These are phyloP conservation scores for Kwoniella bestiolae DNA, from an alignment of 768 basidiomycete genomes.

Conservation along the genomic window DNA sequence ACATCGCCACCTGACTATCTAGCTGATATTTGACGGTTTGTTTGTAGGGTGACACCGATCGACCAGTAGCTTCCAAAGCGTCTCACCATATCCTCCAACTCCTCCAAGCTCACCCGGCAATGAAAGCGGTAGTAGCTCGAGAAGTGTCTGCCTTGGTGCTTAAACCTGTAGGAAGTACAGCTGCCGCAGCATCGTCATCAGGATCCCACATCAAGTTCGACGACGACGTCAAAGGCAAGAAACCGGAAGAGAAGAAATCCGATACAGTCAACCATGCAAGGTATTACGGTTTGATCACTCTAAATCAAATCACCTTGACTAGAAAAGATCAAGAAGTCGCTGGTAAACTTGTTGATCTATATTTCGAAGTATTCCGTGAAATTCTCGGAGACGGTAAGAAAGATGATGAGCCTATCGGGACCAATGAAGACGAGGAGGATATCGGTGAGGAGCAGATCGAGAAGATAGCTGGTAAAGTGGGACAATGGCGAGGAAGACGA, in stretches of 20 bases:
- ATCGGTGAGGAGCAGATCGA: conserved; percentile 57
- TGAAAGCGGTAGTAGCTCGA: conserved; percentile 87
- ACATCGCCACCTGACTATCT: neutral
- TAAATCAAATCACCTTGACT: conserved; percentile 85
- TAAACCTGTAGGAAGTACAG: conserved; percentile 61
- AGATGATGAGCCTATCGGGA: conserved; percentile 28
- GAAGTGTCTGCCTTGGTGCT: conserved; percentile 82
- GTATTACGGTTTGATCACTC: conserved; percentile 91
- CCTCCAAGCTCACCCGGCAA: conserved; percentile 85
- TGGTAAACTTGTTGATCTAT: conserved; percentile 77
- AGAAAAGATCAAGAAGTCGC: conserved; percentile 73
- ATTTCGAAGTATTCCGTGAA: conserved; percentile 92
- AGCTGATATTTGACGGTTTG: neutral
- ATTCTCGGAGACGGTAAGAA: conserved; percentile 68
- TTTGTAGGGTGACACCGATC: conserved; percentile 81
- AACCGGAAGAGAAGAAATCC: conserved; percentile 49
- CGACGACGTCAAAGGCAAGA: conserved; percentile 47
- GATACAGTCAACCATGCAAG: conserved; percentile 67
- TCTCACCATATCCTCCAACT: conserved; percentile 88
- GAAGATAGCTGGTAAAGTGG: conserved; percentile 58
- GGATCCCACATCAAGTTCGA: conserved; percentile 60
- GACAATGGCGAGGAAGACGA: conserved; percentile 58
- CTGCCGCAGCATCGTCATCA: conserved; percentile 57
- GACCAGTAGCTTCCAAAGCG: conserved; percentile 81
- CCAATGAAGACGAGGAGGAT: conserved; percentile 48